phyloP scores from a whole-genome alignment of 805 yeast species.

The Starmerella sp. region DNA sequence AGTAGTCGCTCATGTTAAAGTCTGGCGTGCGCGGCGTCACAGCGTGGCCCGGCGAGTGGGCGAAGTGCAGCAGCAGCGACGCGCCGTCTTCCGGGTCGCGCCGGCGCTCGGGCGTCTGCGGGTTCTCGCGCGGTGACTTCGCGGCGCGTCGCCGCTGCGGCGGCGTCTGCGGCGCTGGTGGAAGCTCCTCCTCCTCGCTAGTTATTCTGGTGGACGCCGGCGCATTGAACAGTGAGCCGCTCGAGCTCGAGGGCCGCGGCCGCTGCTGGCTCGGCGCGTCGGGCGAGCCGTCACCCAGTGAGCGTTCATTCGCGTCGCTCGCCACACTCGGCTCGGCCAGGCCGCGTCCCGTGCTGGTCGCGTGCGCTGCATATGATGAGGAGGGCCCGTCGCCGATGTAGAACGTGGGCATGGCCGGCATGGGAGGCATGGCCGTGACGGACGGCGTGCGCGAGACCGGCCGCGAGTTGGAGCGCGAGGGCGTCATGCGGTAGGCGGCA shows the following conservation, averaged over 20 bases:
- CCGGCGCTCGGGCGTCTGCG: constrained; percentile 25
- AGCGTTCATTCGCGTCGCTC: too few species aligned
- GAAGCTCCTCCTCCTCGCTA: constrained; percentile 10
- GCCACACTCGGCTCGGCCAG: too few species aligned
- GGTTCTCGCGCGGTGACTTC: constrained; percentile 10
- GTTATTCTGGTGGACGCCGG: background rate
- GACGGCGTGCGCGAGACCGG: background rate
- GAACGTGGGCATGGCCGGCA: background rate
- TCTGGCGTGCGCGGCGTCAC: constrained; percentile 30
- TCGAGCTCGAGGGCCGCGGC: too few species aligned
- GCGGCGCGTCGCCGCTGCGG: constrained; percentile 13
- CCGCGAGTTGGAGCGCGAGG: background rate
- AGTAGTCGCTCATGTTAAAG: constrained; percentile 74
- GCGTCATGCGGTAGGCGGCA: background rate
- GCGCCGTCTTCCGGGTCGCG: constrained; percentile 51
- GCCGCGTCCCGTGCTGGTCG: background rate
- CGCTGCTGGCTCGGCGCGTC: too few species aligned
- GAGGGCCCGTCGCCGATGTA: background rate
- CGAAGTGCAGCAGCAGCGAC: constrained; percentile 65
- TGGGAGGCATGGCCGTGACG: background rate
- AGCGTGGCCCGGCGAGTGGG: constrained; percentile 54
- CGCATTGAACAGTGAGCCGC: background rate
- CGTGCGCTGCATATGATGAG: background rate
- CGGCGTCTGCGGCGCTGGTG: constrained; percentile 18
- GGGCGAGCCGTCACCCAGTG: too few species aligned